phyloP scores from a whole-genome alignment of 106 monocot genomes.

The Dendrobium chrysotoxum region DNA sequence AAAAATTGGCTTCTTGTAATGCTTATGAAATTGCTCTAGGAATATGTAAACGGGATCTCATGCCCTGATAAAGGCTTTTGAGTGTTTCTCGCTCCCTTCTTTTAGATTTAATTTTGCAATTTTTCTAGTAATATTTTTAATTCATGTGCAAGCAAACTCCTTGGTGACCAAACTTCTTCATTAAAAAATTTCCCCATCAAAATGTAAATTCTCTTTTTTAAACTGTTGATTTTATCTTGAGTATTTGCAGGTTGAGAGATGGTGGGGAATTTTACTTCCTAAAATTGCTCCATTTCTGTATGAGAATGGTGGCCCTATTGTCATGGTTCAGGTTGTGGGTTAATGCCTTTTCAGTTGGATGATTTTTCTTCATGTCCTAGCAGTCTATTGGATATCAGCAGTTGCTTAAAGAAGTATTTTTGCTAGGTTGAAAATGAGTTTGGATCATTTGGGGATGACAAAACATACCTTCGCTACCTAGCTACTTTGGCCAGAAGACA shows the following conservation, averaged over 20 bases:
- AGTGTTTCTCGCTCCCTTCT: neutral
- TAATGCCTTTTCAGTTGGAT: neutral
- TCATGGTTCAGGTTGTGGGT: slow-evolving; percentile 83
- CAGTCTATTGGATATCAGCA: neutral
- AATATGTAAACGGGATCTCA: neutral
- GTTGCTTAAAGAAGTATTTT: neutral
- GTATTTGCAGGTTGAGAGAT: slow-evolving; percentile 68
- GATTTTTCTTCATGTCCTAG: neutral
- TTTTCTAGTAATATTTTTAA: neutral
- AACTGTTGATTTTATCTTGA: slow-evolving; percentile 4
- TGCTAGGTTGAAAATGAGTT: slow-evolving; percentile 95
- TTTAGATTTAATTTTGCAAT: neutral
- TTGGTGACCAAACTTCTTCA: neutral
- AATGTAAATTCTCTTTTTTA: neutral
- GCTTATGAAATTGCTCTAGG: neutral
- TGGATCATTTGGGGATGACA: slow-evolving; percentile 93
- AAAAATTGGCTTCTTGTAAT: neutral
- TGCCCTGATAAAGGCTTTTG: neutral
- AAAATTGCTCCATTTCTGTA: slow-evolving; percentile 74
- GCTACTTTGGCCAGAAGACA: slow-evolving; percentile 61
- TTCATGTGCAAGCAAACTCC: neutral
- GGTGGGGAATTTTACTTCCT: slow-evolving; percentile 90
- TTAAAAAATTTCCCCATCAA: neutral
- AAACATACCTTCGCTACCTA: slow-evolving; percentile 65
- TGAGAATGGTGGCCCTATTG: slow-evolving; percentile 82